These are phyloP conservation scores for Arthrobotrys megalospora DNA, from an alignment of 2,329 filamentous ascomycete genomes.

Conservation along the genomic window DNA sequence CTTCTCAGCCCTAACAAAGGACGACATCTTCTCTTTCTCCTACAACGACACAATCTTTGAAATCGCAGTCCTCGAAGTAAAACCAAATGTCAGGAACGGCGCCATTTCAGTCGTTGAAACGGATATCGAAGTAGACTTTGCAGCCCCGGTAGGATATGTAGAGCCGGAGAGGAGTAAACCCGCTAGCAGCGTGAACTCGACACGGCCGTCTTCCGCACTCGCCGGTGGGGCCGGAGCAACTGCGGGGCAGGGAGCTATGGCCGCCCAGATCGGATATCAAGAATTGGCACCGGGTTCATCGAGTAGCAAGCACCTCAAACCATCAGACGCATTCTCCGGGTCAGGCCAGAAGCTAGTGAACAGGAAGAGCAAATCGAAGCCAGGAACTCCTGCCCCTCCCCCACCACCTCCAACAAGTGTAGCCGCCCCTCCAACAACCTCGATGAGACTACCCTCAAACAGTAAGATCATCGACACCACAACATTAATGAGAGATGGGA, in stretches of 20 bases:
- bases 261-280: conserved; percentile 96
- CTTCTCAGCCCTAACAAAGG: conserved; percentile 92
- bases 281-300: conserved; percentile 86
- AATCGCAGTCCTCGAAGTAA: conserved; percentile 93
- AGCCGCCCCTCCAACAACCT: conserved; percentile 66
- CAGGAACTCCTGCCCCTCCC: conserved; percentile 73
- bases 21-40: conserved; percentile 93
- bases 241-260: conserved; percentile 94
- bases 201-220: conserved; percentile 79
- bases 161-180: conserved; percentile 76
- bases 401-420: conserved; percentile 67
- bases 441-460: conserved; percentile 64
- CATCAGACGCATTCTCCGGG: conserved; percentile 76
- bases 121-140: conserved; percentile 96
- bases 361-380: conserved; percentile 84
- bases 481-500: conserved; percentile 65
- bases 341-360: conserved; percentile 85
- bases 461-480: conserved; percentile 60
- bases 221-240: conserved; percentile 74
- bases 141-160: conserved; percentile 91
- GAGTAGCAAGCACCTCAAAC: conserved; percentile 65
- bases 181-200: conserved; percentile 75
- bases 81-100: conserved; percentile 86
- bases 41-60: conserved; percentile 97
- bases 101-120: conserved; percentile 95